phyloP scores from a whole-genome alignment of 2,329 filamentous ascomycete species.

The Aspergillus quadrilineatus region DNA sequence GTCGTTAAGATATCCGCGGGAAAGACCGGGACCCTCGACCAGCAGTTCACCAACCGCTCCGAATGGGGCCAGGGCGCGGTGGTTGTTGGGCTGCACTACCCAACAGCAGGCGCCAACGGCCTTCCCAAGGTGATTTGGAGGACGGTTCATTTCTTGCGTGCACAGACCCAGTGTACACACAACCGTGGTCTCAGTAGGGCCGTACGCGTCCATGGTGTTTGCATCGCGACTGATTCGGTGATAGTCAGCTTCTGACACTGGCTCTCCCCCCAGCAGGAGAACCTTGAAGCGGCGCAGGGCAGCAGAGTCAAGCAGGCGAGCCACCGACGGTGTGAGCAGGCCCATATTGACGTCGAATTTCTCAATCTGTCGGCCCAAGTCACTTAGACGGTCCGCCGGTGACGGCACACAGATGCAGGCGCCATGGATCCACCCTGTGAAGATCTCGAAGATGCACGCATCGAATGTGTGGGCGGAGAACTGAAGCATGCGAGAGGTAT shows the following conservation, averaged over 20 bases:
- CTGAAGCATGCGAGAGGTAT: too few species aligned
- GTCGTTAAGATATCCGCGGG: slow-evolving; percentile 42
- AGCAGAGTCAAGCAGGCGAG: too few species aligned
- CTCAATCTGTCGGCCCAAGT: too few species aligned
- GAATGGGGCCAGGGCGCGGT: background rate
- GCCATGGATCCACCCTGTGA: too few species aligned
- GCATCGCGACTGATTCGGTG: background rate
- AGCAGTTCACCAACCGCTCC: background rate
- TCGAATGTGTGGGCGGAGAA: too few species aligned
- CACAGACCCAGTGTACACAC: background rate
- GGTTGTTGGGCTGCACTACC: background rate
- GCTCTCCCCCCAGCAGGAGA: background rate
- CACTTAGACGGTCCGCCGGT: too few species aligned
- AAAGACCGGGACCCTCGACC: background rate
- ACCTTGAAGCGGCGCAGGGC: too few species aligned
- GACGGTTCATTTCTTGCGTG: background rate
- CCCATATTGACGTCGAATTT: too few species aligned
- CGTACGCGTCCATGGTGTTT: background rate
- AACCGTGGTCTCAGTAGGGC: background rate
- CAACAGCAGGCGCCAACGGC: background rate
- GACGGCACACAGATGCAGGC: too few species aligned
- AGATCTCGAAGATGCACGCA: too few species aligned
- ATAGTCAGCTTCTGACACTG: background rate
- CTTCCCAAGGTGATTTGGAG: background rate
- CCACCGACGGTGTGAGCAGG: too few species aligned